Percentiles rank a stretch among this genome's conserved stretches.
Conservation (phyloP, 2,329 filamentous ascomycete species). For the Biscogniauxia mediterranea region DNA sequence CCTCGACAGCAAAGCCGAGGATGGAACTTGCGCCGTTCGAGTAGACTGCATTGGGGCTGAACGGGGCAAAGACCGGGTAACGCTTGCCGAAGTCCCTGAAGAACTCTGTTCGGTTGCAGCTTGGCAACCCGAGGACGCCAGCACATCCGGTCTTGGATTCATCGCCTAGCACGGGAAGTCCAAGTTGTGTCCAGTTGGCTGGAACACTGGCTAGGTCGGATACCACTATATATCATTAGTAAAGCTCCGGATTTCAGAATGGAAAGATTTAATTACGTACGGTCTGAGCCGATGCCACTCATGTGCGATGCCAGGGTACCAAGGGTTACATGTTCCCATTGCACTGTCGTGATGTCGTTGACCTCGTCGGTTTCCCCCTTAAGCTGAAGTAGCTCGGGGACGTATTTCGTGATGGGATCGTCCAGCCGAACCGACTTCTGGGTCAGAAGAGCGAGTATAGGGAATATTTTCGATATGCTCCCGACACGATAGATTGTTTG, state of each 20-base stretch:
- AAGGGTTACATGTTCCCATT: constrained; percentile 27
- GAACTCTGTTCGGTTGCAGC: constrained; percentile 26
- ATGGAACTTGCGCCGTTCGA: constrained; percentile 28
- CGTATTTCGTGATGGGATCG: constrained; percentile 25
- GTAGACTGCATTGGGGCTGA: constrained; percentile 26
- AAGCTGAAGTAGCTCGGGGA: constrained; percentile 27
- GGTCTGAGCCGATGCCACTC: constrained; percentile 26
- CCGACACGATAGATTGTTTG: constrained; percentile 38
- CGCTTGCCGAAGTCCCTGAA: constrained; percentile 31
- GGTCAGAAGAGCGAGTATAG: constrained; percentile 23
- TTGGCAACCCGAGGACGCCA: constrained; percentile 25
- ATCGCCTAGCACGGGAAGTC: constrained; percentile 21
- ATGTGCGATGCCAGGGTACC: constrained; percentile 28
- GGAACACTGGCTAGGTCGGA: constrained; percentile 24
- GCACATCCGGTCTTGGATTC: constrained; percentile 25
- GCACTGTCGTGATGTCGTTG: constrained; percentile 26
- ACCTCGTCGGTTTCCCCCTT: constrained; percentile 18
- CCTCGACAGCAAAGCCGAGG: constrained; percentile 25
- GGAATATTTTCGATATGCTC: constrained; percentile 38
- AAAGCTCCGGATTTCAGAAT: background rate
- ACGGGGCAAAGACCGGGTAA: constrained; percentile 27
- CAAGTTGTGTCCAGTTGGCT: constrained; percentile 21
- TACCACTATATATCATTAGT: constrained; percentile 21
- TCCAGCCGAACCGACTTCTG: constrained; percentile 21
- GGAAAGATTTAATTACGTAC: constrained; percentile 11